Conservation (phyloP, 768 basidiomycete species). For the Polyporus arcularius region DNA sequence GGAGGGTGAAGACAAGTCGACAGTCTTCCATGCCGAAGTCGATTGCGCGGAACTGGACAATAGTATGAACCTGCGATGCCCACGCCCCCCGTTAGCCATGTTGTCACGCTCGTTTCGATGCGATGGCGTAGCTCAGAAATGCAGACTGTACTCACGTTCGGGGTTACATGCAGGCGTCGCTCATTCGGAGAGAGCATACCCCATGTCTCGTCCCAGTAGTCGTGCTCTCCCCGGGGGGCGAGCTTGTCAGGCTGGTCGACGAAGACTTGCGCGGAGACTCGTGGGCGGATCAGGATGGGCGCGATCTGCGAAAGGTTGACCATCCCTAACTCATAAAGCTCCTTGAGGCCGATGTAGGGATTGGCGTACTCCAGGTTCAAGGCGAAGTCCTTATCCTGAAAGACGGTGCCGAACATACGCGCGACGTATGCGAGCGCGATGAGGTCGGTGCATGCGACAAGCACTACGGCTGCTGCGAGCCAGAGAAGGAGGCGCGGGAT, state of each 20-base stretch:
- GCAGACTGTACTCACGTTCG: neutral
- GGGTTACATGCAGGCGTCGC: conserved; percentile 1
- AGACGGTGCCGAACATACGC: conserved; percentile 6
- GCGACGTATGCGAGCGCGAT: conserved; percentile 6
- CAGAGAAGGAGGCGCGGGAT: conserved; percentile 1
- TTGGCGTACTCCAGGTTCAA: conserved; percentile 12
- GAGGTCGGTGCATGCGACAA: conserved; percentile 7
- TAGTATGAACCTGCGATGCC: neutral
- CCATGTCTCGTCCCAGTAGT: conserved; percentile 4
- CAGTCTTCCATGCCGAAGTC: conserved; percentile 22
- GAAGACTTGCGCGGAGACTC: conserved; percentile 15
- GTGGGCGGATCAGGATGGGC: conserved; percentile 11
- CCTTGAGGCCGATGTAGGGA: conserved; percentile 13
- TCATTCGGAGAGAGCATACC: conserved; percentile 9
- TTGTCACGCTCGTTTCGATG: no score
- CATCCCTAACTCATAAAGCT: conserved; percentile 4
- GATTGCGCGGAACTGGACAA: conserved; percentile 17
- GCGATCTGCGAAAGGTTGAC: conserved; percentile 3
- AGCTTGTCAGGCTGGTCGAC: conserved; percentile 2
- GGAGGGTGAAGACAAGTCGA: conserved; percentile 13
- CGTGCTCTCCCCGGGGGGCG: conserved; percentile 8
- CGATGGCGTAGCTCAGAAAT: no score
- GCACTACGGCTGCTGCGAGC: conserved; percentile 4
- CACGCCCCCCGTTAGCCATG: no score
- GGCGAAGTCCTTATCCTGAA: conserved; percentile 4